These are phyloP conservation scores for Penicillium fuscoglaucum DNA, from an alignment of 2,329 filamentous ascomycete genomes.

Conservation along the genomic window DNA sequence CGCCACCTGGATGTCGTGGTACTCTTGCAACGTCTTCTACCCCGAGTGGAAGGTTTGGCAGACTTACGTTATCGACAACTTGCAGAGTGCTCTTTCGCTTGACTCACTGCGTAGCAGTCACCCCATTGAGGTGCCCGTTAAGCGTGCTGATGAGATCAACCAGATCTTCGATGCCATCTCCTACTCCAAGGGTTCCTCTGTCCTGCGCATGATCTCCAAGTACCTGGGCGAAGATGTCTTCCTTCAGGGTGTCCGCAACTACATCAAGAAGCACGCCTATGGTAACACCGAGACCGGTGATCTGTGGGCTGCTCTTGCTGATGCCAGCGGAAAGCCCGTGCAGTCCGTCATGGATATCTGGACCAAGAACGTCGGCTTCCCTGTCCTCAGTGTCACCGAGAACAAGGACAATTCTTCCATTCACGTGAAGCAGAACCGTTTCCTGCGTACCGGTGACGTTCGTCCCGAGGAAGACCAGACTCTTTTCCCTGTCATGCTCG, in stretches of 20 bases:
- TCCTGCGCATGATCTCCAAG: slow-evolving; percentile 95
- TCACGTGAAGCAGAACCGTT: slow-evolving; percentile 90
- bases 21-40: slow-evolving; percentile 91
- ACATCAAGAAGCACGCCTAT: slow-evolving; percentile 96
- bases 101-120: slow-evolving; percentile 93
- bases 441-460: slow-evolving; percentile 87
- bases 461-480: slow-evolving; percentile 89
- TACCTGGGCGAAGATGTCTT: slow-evolving; percentile 91
- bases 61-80: slow-evolving; percentile 87
- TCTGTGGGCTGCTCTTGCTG: slow-evolving; percentile 82
- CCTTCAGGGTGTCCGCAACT: slow-evolving; percentile 84
- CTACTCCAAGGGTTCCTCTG: slow-evolving; percentile 94
- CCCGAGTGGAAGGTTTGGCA: slow-evolving; percentile 99
- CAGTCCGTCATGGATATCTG: slow-evolving; percentile 90
- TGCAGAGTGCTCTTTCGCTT: slow-evolving; percentile 81
- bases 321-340: slow-evolving; percentile 88
- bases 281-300: slow-evolving; percentile 90
- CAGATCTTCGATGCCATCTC: slow-evolving; percentile 98
- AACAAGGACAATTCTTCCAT: slow-evolving; percentile 70
- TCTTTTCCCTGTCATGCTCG: slow-evolving; percentile 86
- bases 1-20: slow-evolving; percentile 91
- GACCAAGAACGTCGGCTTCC: slow-evolving; percentile 95
- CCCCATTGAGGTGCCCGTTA: slow-evolving; percentile 93
- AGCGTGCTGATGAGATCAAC: slow-evolving; percentile 93
- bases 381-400: slow-evolving; percentile 83